Percentiles rank a stretch among this genome's conserved stretches.
Evolutionary conservation across 1,139 yeast species (phyloP).

Genomic region (Saccharomyces hybrid): DNA sequence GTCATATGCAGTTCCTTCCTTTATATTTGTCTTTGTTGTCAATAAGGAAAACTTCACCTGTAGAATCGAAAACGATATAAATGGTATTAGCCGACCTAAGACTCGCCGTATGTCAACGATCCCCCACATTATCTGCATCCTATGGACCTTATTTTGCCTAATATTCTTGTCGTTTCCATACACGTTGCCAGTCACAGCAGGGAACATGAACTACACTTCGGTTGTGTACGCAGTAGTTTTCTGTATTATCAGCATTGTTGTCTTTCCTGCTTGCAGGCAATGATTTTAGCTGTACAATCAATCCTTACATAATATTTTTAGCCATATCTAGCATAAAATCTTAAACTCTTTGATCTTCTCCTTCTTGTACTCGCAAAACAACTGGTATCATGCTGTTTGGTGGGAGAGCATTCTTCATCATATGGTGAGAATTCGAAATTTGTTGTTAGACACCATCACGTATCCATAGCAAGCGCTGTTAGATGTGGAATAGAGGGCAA

Average conservation of each 20-base stretch:
- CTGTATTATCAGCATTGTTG: not conserved
- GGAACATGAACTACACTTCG: conserved; percentile 41
- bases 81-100: conserved; percentile 12
- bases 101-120: conserved; percentile 30
- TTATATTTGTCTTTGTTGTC: conserved; percentile 33
- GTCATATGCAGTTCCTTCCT: conserved; percentile 32
- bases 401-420: too few relatives aligned
- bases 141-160: conserved; percentile 39
- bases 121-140: conserved; percentile 36
- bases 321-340: not conserved
- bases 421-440: too few relatives aligned
- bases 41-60: conserved; percentile 39
- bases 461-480: too few relatives aligned
- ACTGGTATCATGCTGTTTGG: not conserved
- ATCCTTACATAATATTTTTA: not conserved
- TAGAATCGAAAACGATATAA: conserved; percentile 3
- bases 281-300: too few relatives aligned
- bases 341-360: not conserved
- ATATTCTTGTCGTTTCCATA: conserved; percentile 41
- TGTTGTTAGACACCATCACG: too few relatives aligned
- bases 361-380: not conserved
- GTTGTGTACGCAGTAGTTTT: conserved; percentile 37
- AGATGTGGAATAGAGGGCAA: too few relatives aligned
- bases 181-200: conserved; percentile 36
- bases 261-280: not conserved